Evolutionary conservation across 169 alveolate species (phyloP), one percentile per base, ranked within the genome.

Genomic region (Babesia sp.): DNA sequence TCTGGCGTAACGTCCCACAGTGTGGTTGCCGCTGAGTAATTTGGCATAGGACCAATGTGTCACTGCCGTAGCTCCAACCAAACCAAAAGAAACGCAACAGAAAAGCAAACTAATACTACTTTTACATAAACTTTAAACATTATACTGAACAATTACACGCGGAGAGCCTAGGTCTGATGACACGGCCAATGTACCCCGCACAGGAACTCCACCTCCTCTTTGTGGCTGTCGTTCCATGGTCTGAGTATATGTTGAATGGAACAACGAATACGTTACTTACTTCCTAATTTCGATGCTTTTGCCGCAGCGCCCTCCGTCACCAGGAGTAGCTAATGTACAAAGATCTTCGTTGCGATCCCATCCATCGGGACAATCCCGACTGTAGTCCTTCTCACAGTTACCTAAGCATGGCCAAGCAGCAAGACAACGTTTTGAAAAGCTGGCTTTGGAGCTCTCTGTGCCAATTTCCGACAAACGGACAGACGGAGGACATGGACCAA

Each of bases 151-250:
- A n/a, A n/a, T n/a, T n/a, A n/a, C n/a, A n/a, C n/a, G n/a, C n/a
- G n/a, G n/a, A n/a, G n/a, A n/a, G n/a, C n/a, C n/a, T 48, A 60
- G 0, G 31, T 61, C 53, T 60, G 16, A 44, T 83, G 60, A 45
- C 93, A 88, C 42, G 90, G 82, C 93, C 93, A 88, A 37, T 76
- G 56, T 18, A 73, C 93, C 29, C 74, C 67, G 51, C 93, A 88
- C 24, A n/a, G 37, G 42, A 56, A 82, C 14, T 84, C 84, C 11
- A 84, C 69, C 55, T 88, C 93, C 69, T 84, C 87, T 45, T 87
- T 87, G 53, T 61, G 82, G 26, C 60, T 39, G 26, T 57, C 63
- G 26, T 72, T 78, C 77, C 72, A 83, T 7, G 69, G 63, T n/a
- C 73, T 71, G 44, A 55, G 55, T 18, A 24, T 36, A 39, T 37